Base-by-base conservation (phyloP, 306 rosid genomes). In the Medicago lupulina region DNA sequence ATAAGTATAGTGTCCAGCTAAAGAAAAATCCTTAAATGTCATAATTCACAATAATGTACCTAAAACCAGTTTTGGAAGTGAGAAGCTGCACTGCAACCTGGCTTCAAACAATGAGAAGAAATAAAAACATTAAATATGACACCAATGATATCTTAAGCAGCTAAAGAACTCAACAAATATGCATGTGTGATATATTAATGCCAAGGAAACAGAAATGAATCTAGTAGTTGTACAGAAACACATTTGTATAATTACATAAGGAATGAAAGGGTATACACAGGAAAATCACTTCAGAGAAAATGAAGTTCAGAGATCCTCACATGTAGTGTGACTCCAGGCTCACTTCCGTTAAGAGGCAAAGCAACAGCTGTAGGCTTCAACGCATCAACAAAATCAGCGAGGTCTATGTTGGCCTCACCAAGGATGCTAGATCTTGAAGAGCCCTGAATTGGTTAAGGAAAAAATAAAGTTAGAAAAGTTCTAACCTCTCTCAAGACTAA, bases 31-130 rank as follows among this genome's bases (percentile, higher is more conserved):
- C 67, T 65, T 69, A 81, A 78, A 69, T 76, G 78, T 76, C 71
- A 40, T 53, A 76, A 79, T 62, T 58, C 77, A 60, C 55, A 62
- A 81, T 54, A 72, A 39, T 49, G 76, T 84, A 95, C 99, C 99
- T 95, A 91, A 96, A 96, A 43, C 99, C 99, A n/a, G 99, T 96
- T 84, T 90, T 96, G 54, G 99, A 96, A 71, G 99, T 96, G 76
- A 96, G 93, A 80, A 96, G 96, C 90, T 96, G 99, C 83, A 96
- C 92, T 3, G 97, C 86, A 76, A 96, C 98, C 99, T 96, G 96
- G 82, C 76, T 86, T 87, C 81, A 77, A 75, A 73, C 74, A 86
- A 78, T 34, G 85, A 87, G 68, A 77, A 79, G 58, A 64, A 76
- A 70, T 6, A 81, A 81, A 25, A 75, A 61, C 60, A 80, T 78